Conservation (phyloP, 805 yeast genomes). For the Cephaloascus fragrans region DNA sequence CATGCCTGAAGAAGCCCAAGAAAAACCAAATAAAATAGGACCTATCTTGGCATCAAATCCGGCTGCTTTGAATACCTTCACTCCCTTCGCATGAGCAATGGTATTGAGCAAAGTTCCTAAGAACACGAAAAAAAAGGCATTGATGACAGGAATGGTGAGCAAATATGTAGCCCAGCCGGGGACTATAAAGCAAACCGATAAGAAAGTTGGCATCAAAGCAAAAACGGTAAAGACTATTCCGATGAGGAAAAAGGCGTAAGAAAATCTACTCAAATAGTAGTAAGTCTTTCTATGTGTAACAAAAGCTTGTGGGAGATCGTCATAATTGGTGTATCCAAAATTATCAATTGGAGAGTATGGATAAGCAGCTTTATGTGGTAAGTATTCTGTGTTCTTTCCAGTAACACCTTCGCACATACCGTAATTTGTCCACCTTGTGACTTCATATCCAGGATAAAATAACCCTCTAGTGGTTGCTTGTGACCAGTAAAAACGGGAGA, state of each 20-base stretch:
- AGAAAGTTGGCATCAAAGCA: constrained; percentile 9
- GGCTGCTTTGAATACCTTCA: constrained; percentile 24
- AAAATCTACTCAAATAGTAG: constrained; percentile 17
- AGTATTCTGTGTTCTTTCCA: constrained; percentile 40
- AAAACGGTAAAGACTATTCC: constrained; percentile 13
- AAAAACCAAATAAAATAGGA: constrained; percentile 22
- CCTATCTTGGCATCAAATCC: constrained; percentile 20
- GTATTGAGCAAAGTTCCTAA: constrained; percentile 31
- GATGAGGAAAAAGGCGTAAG: constrained; percentile 16
- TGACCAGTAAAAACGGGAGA: constrained; percentile 70
- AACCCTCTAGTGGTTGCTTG: constrained; percentile 60
- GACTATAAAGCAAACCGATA: constrained; percentile 3
- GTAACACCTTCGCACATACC: constrained; percentile 38
- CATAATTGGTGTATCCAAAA: constrained; percentile 41
- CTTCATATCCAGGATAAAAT: constrained; percentile 25
- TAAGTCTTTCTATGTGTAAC: constrained; percentile 12
- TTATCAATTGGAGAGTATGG: constrained; percentile 78
- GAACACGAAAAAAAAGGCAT: constrained; percentile 21
- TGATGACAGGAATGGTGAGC: constrained; percentile 24
- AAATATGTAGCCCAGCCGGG: neutral
- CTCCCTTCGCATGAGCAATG: constrained; percentile 30
- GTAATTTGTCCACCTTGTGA: constrained; percentile 81
- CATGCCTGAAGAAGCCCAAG: constrained; percentile 29
- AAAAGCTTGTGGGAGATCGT: constrained; percentile 17
- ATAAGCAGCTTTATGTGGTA: constrained; percentile 56